Percentiles rank a stretch among this genome's conserved stretches.
These are phyloP conservation scores for Chamaecrista fasciculata DNA, from an alignment of 306 rosid species.

Conservation along the genomic window DNA sequence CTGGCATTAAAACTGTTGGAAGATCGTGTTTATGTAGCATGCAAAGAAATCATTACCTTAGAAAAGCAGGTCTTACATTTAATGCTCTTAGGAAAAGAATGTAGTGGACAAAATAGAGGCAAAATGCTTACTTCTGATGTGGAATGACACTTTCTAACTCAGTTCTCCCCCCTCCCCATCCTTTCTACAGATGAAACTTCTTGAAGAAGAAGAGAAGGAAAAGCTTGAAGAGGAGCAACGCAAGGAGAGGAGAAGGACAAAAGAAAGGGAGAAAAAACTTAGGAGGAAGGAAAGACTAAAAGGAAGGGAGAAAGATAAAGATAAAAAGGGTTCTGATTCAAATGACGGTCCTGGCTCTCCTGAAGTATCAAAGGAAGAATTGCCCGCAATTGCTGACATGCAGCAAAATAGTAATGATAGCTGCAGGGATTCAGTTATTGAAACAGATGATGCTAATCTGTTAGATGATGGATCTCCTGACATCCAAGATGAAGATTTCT, in stretches of 20 bases:
- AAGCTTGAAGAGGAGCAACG: constrained; percentile 97
- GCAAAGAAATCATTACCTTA: constrained; percentile 91
- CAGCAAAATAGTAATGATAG: constrained; percentile 51
- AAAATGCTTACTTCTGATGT: constrained; percentile 12
- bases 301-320: constrained; percentile 86
- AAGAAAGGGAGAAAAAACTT: constrained; percentile 91
- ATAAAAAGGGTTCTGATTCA: constrained; percentile 52
- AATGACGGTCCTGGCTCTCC: constrained; percentile 40
- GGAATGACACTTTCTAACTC: constrained; percentile 30
- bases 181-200: constrained; percentile 88
- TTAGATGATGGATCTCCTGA: constrained; percentile 57
- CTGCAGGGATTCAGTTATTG: constrained; percentile 49
- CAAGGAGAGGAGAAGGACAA: constrained; percentile 85
- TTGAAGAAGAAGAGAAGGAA: constrained; percentile 99
- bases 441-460: constrained; percentile 49
- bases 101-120: constrained; percentile 7
- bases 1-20: constrained; percentile 91
- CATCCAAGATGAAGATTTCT: constrained; percentile 49
- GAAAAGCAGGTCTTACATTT: constrained; percentile 83
- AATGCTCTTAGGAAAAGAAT: constrained; percentile 27
- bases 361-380: constrained; percentile 61
- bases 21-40: constrained; percentile 91
- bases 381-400: constrained; percentile 48
- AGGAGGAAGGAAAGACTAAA: constrained; percentile 92
- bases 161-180: constrained; percentile 18